Percentiles rank a stretch among this genome's conserved stretches.
These are phyloP conservation scores for Trypanosoma cruzi DNA, from an alignment of 208 protist species.

Conservation along the genomic window DNA sequence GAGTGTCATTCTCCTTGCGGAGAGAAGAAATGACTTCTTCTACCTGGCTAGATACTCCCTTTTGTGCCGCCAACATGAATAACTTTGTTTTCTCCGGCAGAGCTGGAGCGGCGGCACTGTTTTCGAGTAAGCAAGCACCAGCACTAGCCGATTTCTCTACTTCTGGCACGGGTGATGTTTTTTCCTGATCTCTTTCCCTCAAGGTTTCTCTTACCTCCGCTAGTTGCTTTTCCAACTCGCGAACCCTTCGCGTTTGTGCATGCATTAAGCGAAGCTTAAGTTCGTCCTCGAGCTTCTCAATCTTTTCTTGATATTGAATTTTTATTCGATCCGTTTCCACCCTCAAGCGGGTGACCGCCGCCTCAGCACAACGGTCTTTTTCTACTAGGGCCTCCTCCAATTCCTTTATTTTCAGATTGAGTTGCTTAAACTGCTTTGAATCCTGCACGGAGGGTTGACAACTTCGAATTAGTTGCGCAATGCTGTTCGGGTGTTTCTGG, in stretches of 20 bases:
- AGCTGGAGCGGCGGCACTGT: background rate
- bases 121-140: background rate
- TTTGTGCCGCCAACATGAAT: background rate
- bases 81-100: background rate
- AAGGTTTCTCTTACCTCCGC: slow-evolving; percentile 20
- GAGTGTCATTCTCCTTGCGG: slow-evolving; percentile 19
- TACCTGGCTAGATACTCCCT: background rate
- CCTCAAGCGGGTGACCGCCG: slow-evolving; percentile 51
- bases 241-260: slow-evolving; percentile 29
- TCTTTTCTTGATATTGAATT: slow-evolving; percentile 58
- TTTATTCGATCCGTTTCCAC: slow-evolving; percentile 58
- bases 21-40: slow-evolving; percentile 9
- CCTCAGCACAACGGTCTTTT: slow-evolving; percentile 68
- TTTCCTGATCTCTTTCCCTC: slow-evolving; percentile 15
- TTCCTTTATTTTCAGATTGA: slow-evolving; percentile 44
- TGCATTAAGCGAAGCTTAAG: slow-evolving; percentile 28
- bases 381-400: slow-evolving; percentile 58
- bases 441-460: slow-evolving; percentile 47
- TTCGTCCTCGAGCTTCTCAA: slow-evolving; percentile 47
- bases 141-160: background rate
- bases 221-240: slow-evolving; percentile 37
- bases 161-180: background rate
- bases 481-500: slow-evolving; percentile 51
- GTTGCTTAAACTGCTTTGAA: slow-evolving; percentile 47
- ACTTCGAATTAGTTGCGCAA: slow-evolving; percentile 61